A percentile compares a stretch with the other conserved stretches of the same genome.
Evolutionary conservation across 2,329 filamentous ascomycete species (phyloP).

Genomic region (Pestalotiopsis sp.): DNA sequence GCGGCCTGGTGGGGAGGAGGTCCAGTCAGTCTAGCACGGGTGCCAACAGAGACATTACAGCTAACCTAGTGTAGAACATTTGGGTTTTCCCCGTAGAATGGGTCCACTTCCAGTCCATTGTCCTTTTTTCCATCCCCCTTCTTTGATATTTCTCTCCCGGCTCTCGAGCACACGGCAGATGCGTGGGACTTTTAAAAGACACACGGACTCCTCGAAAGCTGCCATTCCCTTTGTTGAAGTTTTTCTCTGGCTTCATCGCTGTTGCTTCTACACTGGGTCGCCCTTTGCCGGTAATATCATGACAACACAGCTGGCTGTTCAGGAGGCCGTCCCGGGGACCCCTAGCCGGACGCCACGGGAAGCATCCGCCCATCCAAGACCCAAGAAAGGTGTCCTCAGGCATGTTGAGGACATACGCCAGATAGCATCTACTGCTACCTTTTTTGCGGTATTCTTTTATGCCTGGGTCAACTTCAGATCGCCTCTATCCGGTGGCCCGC

Average conservation of each 20-base stretch:
- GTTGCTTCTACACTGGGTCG: not conserved
- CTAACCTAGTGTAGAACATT: not conserved
- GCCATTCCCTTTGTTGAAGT: not conserved
- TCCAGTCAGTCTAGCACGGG: not conserved
- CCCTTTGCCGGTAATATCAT: not conserved
- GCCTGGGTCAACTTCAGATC: conserved; percentile 15
- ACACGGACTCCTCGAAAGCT: not conserved
- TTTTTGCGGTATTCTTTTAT: conserved; percentile 17
- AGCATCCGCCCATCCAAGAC: not conserved
- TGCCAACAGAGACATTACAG: not conserved
- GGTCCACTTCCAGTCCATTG: not conserved
- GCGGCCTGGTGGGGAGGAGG: not conserved
- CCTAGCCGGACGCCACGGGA: not conserved
- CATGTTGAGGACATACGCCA: conserved; percentile 15
- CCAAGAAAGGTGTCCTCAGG: conserved; percentile 4
- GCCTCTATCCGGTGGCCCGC: conserved; percentile 14
- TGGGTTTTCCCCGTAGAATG: not conserved
- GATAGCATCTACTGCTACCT: conserved; percentile 14
- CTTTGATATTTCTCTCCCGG: not conserved
- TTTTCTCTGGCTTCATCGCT: not conserved
- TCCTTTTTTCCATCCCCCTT: not conserved
- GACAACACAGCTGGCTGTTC: not conserved
- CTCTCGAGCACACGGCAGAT: not conserved
- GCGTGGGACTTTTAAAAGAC: not conserved
- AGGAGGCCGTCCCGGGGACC: not conserved